Percentiles rank a stretch among this genome's conserved stretches.
Conservation (phyloP, 305 asterid species). For the Solanum chacoense region DNA sequence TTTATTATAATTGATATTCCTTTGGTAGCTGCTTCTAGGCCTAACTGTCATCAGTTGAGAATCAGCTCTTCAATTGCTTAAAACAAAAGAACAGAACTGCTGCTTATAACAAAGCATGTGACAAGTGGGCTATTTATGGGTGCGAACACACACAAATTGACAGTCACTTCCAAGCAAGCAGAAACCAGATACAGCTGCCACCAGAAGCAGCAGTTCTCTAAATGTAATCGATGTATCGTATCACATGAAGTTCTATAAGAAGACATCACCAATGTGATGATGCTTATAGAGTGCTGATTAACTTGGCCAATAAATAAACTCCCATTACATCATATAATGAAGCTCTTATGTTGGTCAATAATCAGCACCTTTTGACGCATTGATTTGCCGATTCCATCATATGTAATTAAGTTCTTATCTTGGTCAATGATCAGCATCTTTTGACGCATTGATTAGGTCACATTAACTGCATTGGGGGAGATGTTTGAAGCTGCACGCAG, state of each 20-base stretch:
- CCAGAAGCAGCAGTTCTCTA: background rate
- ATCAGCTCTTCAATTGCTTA: background rate
- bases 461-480: conserved; percentile 66
- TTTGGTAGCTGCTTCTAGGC: background rate
- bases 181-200: background rate
- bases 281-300: background rate
- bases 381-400: background rate
- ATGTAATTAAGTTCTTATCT: background rate
- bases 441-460: conserved; percentile 36
- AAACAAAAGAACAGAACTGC: background rate
- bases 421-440: conserved; percentile 1
- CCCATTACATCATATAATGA: background rate
- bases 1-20: background rate
- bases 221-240: background rate
- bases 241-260: background rate
- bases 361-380: background rate
- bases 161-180: background rate
- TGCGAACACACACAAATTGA: background rate
- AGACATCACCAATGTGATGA: background rate
- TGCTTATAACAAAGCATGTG: background rate
- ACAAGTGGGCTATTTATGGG: background rate
- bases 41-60: background rate
- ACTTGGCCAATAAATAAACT: background rate
- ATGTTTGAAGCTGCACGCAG: conserved; percentile 81
- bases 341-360: background rate